Evolutionary conservation across 2,329 filamentous ascomycete genomes (phyloP), one percentile per base, ranked within the genome.

Genomic region (Verticillium longisporum): DNA sequence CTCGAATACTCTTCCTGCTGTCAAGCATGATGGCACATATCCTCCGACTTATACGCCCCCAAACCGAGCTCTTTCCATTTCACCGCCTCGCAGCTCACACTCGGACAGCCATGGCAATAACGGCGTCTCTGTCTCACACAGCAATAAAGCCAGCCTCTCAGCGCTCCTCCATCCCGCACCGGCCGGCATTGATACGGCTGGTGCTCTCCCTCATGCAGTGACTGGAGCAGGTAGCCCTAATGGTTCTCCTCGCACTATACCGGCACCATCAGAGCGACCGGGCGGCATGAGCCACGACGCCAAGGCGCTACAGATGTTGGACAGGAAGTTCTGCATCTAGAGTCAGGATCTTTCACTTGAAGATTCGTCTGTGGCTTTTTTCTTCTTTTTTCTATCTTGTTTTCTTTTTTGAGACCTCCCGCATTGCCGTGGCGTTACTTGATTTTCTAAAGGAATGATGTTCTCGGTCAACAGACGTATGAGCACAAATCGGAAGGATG

Each of bases 271-370:
- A 7, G 63, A 83, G 62, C 84, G 84, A 65, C 73, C 84, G 32
- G 82, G 79, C 5, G 85, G 83, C 57, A 76, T 61, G 53, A 78
- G 81, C 18, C 88, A 90, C 70, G 88, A 91, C 66, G 82, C 81
- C 63, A 79, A 87, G 65, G 87, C 87, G 1, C 72, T 91, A 55
- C 80, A 85, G 64, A 86, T 89, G 69, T 75, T 91, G 57, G 85
- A 91, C 72, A 78, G 80, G 65, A 83, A 83, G 67, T 84, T 84
- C 66, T 77, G 72, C 66, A 69, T 73, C 37, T 77, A 69, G 26
- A 58, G 38, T 14, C 14, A 13, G 7, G 3, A 15, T 3, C 3
- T n/a, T 21, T 18, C n/a, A 50, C 26, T 21, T 3, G 45, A 4
- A 3, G 45, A 26, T 26, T 3, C 26, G 26, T 26, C 26, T 5